Evolutionary conservation across 257 asterid species (phyloP).

Genomic region (Nicotiana noctiflora): DNA sequence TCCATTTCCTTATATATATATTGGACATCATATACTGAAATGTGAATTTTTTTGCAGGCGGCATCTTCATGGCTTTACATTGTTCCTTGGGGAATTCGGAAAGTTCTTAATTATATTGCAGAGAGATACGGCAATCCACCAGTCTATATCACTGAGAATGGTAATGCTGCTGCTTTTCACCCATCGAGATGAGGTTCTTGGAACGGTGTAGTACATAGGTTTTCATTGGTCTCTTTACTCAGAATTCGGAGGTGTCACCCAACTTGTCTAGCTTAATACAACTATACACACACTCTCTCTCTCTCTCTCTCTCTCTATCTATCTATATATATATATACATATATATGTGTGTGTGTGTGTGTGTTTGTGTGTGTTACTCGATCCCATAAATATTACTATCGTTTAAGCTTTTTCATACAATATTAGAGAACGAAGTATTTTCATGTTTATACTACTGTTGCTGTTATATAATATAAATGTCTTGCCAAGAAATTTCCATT

Average conservation of each 20-base stretch:
- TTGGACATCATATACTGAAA: not conserved
- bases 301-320: no score
- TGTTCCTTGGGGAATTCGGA: constrained; percentile 53
- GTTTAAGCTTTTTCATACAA: not conserved
- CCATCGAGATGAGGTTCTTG: not conserved
- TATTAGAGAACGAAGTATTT: not conserved
- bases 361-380: not conserved
- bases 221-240: not conserved
- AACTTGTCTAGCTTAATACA: not conserved
- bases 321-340: no score
- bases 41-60: constrained; percentile 28
- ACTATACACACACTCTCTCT: no score
- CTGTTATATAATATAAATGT: not conserved
- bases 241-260: not conserved
- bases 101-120: constrained; percentile 37
- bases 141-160: constrained; percentile 44
- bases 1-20: not conserved
- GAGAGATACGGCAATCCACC: constrained; percentile 39
- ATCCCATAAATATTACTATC: not conserved
- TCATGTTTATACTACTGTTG: not conserved
- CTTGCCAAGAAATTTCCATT: not conserved
- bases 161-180: constrained; percentile 17
- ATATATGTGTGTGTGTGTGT: not conserved
- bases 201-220: not conserved
- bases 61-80: constrained; percentile 48